Percentiles rank a stretch among this genome's conserved stretches.
These are phyloP conservation scores for Dendrobium huoshanense DNA, from an alignment of 106 monocot species.

Conservation along the genomic window DNA sequence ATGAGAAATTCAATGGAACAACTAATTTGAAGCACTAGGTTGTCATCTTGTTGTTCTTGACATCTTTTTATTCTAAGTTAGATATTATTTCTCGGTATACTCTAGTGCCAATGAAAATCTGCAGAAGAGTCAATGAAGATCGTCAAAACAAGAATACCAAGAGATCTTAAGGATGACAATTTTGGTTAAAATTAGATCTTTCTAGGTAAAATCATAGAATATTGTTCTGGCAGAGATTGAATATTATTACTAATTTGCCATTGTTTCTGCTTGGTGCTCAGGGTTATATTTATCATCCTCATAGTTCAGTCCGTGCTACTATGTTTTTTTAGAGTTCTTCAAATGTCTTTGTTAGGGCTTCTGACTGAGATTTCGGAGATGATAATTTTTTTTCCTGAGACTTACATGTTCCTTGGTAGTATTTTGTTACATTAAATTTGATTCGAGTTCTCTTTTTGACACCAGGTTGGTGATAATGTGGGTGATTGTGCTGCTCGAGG, in stretches of 20 bases:
- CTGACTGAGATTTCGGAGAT: background rate
- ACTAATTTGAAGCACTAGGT: too few relatives aligned
- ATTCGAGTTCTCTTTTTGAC: background rate
- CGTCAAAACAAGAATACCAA: background rate
- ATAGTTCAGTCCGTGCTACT: too few relatives aligned
- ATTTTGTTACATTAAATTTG: background rate
- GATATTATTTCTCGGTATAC: background rate
- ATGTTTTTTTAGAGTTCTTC: too few relatives aligned
- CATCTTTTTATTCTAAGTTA: too few relatives aligned
- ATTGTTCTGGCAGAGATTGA: too few relatives aligned
- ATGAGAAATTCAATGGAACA: background rate
- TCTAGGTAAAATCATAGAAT: background rate
- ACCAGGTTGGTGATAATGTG: slow-evolving; percentile 98
- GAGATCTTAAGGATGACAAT: background rate
- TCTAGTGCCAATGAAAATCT: background rate
- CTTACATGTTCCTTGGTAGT: background rate
- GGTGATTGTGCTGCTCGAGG: slow-evolving; percentile 99
- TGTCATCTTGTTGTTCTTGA: too few relatives aligned
- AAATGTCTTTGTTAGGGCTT: background rate
- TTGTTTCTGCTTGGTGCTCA: too few relatives aligned
- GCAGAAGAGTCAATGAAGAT: background rate
- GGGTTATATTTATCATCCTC: too few relatives aligned
- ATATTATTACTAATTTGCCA: too few relatives aligned
- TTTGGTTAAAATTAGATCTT: background rate
- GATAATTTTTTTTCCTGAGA: background rate